Percentiles rank a stretch among this genome's conserved stretches.
These are phyloP conservation scores for Xylaria sp. DNA, from an alignment of 2,329 filamentous ascomycete genomes.

Conservation along the genomic window DNA sequence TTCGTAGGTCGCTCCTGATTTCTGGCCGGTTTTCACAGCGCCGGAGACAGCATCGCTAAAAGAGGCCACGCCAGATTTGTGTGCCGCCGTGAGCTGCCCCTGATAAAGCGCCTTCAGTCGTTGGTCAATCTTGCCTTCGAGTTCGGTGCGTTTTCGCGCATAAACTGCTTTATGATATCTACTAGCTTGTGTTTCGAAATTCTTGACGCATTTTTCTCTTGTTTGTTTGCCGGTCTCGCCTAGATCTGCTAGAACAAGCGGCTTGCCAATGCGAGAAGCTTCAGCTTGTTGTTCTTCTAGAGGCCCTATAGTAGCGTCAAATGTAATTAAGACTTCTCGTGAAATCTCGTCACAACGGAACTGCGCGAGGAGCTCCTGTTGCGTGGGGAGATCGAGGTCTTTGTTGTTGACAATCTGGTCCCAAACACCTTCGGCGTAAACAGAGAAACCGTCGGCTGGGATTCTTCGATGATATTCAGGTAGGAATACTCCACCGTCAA, in stretches of 20 bases:
- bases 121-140: conserved; percentile 88
- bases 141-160: conserved; percentile 82
- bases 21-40: conserved; percentile 91
- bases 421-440: conserved; percentile 95
- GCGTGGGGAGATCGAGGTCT: conserved; percentile 93
- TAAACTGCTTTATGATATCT: conserved; percentile 98
- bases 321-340: conserved; percentile 83
- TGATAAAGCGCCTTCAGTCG: conserved; percentile 88
- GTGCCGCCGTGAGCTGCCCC: conserved; percentile 86
- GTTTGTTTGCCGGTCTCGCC: conserved; percentile 78
- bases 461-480: conserved; percentile 96
- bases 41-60: conserved; percentile 90
- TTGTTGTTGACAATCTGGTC: conserved; percentile 99
- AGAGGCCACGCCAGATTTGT: conserved; percentile 84
- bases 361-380: conserved; percentile 95
- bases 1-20: conserved; percentile 89
- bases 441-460: conserved; percentile 94
- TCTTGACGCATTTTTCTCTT: conserved; percentile 77
- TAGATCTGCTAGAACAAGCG: conserved; percentile 77
- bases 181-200: conserved; percentile 91
- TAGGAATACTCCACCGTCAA: conserved; percentile 84
- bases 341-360: conserved; percentile 98
- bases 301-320: conserved; percentile 83
- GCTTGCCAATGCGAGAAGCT: conserved; percentile 76
- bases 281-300: conserved; percentile 89